Conservation (phyloP, 1,284 basidiomycete genomes). For the Chiua sp. region DNA sequence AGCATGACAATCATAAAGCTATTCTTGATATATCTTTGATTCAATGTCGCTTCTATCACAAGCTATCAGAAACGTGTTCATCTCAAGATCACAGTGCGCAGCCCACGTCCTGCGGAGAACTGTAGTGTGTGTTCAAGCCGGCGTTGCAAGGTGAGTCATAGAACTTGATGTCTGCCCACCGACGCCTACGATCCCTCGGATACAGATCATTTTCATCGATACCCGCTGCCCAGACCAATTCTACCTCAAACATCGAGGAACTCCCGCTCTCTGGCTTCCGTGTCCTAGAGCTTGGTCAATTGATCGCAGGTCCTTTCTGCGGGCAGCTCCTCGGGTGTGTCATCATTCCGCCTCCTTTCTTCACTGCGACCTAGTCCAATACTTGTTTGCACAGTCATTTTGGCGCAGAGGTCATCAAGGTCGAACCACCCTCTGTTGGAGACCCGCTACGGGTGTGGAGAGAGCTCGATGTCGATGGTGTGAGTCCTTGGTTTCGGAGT, state of each 20-base stretch:
- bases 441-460: constrained; percentile 75
- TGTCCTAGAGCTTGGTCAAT: constrained; percentile 71
- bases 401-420: constrained; percentile 73
- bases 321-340: constrained; percentile 68
- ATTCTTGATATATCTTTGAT: no score
- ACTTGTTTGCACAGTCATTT: constrained; percentile 54
- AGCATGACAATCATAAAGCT: no score
- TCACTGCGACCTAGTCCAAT: not conserved
- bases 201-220: constrained; percentile 17
- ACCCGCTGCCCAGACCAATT: not conserved
- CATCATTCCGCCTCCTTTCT: not conserved
- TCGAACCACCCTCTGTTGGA: constrained; percentile 64
- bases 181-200: not conserved
- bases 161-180: not conserved
- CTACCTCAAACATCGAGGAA: constrained; percentile 16
- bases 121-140: no score
- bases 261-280: constrained; percentile 64
- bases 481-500: constrained; percentile 75
- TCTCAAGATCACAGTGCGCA: not conserved
- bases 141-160: constrained; percentile 10
- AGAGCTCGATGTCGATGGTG: constrained; percentile 70
- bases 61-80: not conserved
- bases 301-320: constrained; percentile 74
- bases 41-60: constrained; percentile 1
- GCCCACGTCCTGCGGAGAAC: not conserved